These are phyloP conservation scores for Vaccinium myrtillus DNA, from an alignment of 148 eudicot species.

Conservation along the genomic window DNA sequence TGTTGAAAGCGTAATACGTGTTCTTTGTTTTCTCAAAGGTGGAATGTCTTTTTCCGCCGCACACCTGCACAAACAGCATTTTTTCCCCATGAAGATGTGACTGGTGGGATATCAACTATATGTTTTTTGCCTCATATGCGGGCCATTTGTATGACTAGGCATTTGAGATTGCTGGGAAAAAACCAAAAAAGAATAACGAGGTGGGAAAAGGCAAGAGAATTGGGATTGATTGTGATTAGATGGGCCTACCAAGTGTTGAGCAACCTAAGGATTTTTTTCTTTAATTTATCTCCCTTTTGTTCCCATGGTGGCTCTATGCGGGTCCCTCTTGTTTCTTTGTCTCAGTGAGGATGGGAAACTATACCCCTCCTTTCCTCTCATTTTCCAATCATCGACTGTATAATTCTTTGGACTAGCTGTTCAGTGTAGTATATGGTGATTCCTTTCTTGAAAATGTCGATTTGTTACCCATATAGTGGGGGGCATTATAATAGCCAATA, in stretches of 20 bases:
- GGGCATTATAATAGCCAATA: not conserved
- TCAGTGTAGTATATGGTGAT: not conserved
- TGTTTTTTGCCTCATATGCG: conserved; percentile 8
- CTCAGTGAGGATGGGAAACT: not conserved
- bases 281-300: conserved; percentile 22
- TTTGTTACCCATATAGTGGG: not conserved
- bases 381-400: conserved; percentile 3
- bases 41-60: not conserved
- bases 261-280: conserved; percentile 15
- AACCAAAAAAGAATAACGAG: conserved; percentile 6
- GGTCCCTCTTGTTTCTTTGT: conserved; percentile 29
- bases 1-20: not conserved
- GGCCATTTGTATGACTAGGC: conserved; percentile 15
- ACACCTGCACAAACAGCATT: not conserved
- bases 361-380: not conserved
- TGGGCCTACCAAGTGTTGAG: conserved; percentile 28
- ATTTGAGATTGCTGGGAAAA: conserved; percentile 7
- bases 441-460: not conserved
- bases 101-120: conserved; percentile 21
- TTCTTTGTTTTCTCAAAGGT: conserved; percentile 7
- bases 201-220: conserved; percentile 17
- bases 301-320: conserved; percentile 29
- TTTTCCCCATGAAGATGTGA: conserved; percentile 14
- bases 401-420: not conserved
- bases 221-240: conserved; percentile 27